phyloP scores from a whole-genome alignment of 2,329 filamentous ascomycete species.

The Chaetomium sp. region DNA sequence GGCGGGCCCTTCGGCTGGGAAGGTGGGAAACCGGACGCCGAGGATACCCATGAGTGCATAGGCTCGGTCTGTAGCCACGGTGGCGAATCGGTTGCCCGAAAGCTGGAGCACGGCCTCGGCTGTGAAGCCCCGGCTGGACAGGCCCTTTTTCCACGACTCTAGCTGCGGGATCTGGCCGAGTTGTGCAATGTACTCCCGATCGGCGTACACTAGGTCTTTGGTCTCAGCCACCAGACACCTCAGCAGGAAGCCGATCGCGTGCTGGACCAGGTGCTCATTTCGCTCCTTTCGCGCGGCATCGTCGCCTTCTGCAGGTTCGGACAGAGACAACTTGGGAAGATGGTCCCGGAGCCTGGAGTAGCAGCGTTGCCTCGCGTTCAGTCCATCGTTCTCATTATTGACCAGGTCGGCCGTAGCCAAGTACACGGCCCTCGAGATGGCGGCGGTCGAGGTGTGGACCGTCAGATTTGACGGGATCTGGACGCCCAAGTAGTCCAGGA shows the following conservation, averaged over 20 bases:
- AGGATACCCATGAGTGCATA: slow-evolving; percentile 31
- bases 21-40: slow-evolving; percentile 28
- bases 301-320: no score
- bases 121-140: slow-evolving; percentile 21
- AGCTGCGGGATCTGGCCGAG: slow-evolving; percentile 25
- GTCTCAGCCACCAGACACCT: slow-evolving; percentile 21
- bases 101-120: slow-evolving; percentile 25
- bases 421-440: slow-evolving; percentile 22
- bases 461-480: slow-evolving; percentile 21
- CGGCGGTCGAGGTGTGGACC: slow-evolving; percentile 21
- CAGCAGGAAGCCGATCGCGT: slow-evolving; percentile 24
- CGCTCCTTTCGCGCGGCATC: no score
- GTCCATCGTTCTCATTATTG: background rate
- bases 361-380: no score
- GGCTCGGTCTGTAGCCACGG: slow-evolving; percentile 26
- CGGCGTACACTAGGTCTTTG: slow-evolving; percentile 18
- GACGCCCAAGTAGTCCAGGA: slow-evolving; percentile 22
- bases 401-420: slow-evolving; percentile 17
- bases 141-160: slow-evolving; percentile 21
- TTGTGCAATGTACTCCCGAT: slow-evolving; percentile 22
- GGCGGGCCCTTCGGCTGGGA: slow-evolving; percentile 27
- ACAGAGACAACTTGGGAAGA: background rate
- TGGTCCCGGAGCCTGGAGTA: background rate
- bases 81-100: slow-evolving; percentile 23
- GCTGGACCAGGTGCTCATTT: slow-evolving; percentile 6